A percentile compares a stretch with the other conserved stretches of the same genome.
phyloP scores from a whole-genome alignment of 1,284 basidiomycete genomes.

The Naganishia cerealis region DNA sequence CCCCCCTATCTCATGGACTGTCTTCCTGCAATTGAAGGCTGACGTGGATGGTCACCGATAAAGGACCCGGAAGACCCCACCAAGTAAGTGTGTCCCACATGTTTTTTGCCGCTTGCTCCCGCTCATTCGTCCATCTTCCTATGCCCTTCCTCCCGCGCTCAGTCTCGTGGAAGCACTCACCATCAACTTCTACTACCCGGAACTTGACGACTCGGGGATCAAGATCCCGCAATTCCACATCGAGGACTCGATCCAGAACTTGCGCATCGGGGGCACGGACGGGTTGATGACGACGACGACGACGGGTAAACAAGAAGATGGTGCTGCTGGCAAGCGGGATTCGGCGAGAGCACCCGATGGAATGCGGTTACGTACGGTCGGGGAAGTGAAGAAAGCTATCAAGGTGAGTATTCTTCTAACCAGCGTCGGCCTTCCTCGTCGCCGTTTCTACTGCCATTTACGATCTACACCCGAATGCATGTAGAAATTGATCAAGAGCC shows the following conservation, averaged over 20 bases:
- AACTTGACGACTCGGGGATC: conserved; percentile 6
- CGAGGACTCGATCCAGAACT: conserved; percentile 24
- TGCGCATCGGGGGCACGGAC: conserved; percentile 14
- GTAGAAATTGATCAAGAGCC: conserved; percentile 30
- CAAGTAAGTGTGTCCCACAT: conserved; percentile 21
- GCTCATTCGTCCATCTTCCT: not conserved
- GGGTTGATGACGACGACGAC: conserved; percentile 6
- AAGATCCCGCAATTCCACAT: conserved; percentile 24
- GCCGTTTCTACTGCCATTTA: not conserved
- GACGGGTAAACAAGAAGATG: not conserved
- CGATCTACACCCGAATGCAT: not conserved
- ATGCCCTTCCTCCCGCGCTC: not conserved
- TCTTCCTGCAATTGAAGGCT: no score
- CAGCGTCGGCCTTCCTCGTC: not conserved
- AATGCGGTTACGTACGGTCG: conserved; percentile 21
- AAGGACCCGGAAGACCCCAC: conserved; percentile 36
- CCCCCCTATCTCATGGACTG: no score
- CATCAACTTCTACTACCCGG: conserved; percentile 34
- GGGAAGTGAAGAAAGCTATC: conserved; percentile 31
- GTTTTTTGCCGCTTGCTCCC: not conserved
- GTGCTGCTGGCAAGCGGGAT: conserved; percentile 7
- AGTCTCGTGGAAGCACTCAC: conserved; percentile 36
- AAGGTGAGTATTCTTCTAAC: conserved; percentile 17
- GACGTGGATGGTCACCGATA: no score
- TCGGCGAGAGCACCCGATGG: conserved; percentile 6